These are phyloP conservation scores for Pseudonitzschia pungens DNA, from an alignment of 108 stramenopile species.

Conservation along the genomic window DNA sequence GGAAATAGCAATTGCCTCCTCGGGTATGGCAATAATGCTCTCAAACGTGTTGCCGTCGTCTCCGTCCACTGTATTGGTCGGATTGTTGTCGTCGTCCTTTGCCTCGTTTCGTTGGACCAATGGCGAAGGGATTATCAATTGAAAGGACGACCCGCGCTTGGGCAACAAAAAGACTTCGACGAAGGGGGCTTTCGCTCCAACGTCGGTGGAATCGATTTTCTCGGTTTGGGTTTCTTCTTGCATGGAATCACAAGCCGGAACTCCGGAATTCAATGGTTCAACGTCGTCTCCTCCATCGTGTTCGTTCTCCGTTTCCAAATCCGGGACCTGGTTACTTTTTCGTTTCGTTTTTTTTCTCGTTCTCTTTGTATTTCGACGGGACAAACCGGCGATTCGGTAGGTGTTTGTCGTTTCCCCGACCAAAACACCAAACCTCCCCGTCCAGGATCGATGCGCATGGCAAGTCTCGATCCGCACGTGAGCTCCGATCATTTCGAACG, in stretches of 20 bases:
- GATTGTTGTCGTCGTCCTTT: background rate
- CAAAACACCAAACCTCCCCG: constrained; percentile 24
- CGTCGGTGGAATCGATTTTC: background rate
- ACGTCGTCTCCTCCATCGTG: background rate
- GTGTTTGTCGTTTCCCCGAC: constrained; percentile 35
- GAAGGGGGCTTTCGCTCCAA: background rate
- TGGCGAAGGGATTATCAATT: constrained; percentile 7
- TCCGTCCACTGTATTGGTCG: background rate
- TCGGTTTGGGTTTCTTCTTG: background rate
- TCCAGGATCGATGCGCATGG: constrained; percentile 15
- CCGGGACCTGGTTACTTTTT: background rate
- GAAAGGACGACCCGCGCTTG: constrained; percentile 26
- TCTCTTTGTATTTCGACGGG: background rate
- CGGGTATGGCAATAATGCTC: background rate
- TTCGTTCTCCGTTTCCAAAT: background rate
- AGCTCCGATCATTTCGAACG: constrained; percentile 30
- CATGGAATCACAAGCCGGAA: background rate
- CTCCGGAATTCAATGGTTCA: background rate
- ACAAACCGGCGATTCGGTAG: constrained; percentile 18
- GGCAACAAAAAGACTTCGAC: constrained; percentile 22
- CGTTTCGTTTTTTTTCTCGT: background rate
- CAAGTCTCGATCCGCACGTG: constrained; percentile 27
- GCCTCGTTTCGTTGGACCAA: background rate
- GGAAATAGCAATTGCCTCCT: background rate
- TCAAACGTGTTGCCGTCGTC: background rate